These are phyloP conservation scores for Porcisia deanei DNA, from an alignment of 208 protist species.

Conservation along the genomic window DNA sequence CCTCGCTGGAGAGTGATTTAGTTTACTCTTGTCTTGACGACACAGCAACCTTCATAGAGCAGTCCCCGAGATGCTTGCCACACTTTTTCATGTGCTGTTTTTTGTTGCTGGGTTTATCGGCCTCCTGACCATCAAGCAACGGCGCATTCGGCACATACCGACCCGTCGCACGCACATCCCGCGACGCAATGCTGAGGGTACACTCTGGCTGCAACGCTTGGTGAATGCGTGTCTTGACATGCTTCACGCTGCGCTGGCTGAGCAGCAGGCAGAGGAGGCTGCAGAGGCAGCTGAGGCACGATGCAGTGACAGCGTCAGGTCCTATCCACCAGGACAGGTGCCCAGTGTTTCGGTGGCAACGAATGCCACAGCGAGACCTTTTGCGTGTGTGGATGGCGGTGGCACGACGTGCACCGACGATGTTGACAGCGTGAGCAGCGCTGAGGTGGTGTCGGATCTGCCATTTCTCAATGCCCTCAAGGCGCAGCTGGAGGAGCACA, in stretches of 20 bases:
- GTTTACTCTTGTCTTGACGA: neutral
- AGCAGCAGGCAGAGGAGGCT: conserved; percentile 16
- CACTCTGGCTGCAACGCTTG: conserved; percentile 74
- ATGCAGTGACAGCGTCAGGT: neutral
- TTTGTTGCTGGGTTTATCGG: conserved; percentile 32
- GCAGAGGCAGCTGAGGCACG: conserved; percentile 9
- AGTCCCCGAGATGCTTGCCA: conserved; percentile 18
- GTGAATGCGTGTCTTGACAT: conserved; percentile 66
- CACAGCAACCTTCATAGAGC: neutral
- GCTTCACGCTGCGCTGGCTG: conserved; percentile 34
- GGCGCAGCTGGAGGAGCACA: conserved; percentile 62
- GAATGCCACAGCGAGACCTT: neutral
- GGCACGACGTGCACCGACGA: conserved; percentile 4
- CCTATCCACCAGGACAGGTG: neutral
- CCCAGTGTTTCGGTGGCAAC: neutral
- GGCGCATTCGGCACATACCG: conserved; percentile 69
- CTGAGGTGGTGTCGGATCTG: conserved; percentile 20
- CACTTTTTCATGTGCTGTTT: conserved; percentile 30
- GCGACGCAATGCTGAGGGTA: conserved; percentile 69
- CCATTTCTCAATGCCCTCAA: conserved; percentile 37
- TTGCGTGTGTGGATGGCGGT: neutral
- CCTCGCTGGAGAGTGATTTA: neutral
- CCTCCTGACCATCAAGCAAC: conserved; percentile 66
- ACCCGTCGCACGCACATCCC: conserved; percentile 77
- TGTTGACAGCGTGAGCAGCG: conserved; percentile 9